A percentile compares a stretch with the other conserved stretches of the same genome.
These are phyloP conservation scores for Termitomyces sp. DNA, from an alignment of 768 basidiomycete genomes.

Conservation along the genomic window DNA sequence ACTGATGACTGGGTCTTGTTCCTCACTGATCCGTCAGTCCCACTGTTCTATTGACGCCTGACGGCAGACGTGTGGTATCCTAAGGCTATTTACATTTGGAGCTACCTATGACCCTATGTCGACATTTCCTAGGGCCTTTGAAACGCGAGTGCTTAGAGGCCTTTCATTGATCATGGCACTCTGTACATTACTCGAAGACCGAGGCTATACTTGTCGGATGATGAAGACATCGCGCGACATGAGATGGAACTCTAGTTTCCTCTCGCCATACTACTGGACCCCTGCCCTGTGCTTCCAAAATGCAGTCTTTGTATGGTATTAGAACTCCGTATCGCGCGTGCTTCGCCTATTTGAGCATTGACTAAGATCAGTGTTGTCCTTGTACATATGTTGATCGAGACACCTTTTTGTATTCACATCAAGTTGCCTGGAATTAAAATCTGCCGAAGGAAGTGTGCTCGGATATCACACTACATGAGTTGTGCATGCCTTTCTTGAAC, in stretches of 20 bases:
- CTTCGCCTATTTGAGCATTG: background rate
- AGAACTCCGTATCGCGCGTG: background rate
- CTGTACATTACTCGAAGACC: background rate
- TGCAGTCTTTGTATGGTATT: background rate
- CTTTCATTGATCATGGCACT: background rate
- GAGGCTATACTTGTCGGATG: background rate
- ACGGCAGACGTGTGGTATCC: background rate
- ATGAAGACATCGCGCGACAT: background rate
- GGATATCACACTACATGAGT: slow-evolving; percentile 1
- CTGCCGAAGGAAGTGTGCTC: background rate
- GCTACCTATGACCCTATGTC: background rate
- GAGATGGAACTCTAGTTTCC: background rate
- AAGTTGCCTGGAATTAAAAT: background rate
- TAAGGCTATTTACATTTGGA: background rate
- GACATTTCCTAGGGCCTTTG: background rate
- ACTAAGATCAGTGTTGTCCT: background rate
- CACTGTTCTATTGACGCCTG: background rate
- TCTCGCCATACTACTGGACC: background rate
- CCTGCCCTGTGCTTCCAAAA: background rate
- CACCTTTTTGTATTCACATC: too few relatives aligned
- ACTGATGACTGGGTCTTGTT: background rate
- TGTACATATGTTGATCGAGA: background rate
- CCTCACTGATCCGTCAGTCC: background rate
- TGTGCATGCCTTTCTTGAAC: slow-evolving; percentile 1
- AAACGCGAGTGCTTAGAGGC: background rate